Base-by-base conservation (phyloP, 441 rosid species). In the Sinapis alba region DNA sequence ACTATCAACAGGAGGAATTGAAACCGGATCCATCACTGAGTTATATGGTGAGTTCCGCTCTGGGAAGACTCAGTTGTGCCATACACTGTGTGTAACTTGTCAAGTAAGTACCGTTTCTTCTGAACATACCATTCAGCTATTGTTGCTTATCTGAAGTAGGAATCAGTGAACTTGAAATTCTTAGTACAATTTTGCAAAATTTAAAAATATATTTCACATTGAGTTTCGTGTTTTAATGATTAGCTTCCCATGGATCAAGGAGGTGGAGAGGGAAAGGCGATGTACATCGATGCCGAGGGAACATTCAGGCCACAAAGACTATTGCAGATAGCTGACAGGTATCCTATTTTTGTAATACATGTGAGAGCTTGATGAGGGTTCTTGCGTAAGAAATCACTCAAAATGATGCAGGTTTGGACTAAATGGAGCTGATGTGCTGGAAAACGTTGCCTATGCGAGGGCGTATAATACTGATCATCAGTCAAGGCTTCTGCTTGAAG, bases 211-310 rank as follows among this genome's bases (percentile, higher is more conserved):
- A 60, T 70, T 70, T 60, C 5, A 71, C 63, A 7, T 24, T 1
- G 12, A 50, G 47, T 18, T 66, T 58, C 32, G 64, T 6, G 30
- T 73, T 68, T 65, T 9, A 72, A 74, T 21, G 83, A 74, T 82
- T 88, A 93, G 98, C 96, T 93, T 82, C 99, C 97, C 12, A 75
- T 95, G 79, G 97, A 95, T 88, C 98, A 95, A 91, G 98, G 98
- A 58, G 99, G 98, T 0, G 97, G 98, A 7, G 97, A 93, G 80
- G 98, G 99, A 68, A 95, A 95, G 75, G 97, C 98, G 6, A 88
- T 95, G 98, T 95, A 95, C 82, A 95, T 93, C 28, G 98, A 95
- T 85, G 98, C 99, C 0, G 97, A 93, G 84, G 99, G 98, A 59
- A 88, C 99, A 71, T 90, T 95, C 80, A 82, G 98, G 78, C 98